Conservation (phyloP, 2,329 filamentous ascomycete species). For the Pseudohalonectria lignicola region DNA sequence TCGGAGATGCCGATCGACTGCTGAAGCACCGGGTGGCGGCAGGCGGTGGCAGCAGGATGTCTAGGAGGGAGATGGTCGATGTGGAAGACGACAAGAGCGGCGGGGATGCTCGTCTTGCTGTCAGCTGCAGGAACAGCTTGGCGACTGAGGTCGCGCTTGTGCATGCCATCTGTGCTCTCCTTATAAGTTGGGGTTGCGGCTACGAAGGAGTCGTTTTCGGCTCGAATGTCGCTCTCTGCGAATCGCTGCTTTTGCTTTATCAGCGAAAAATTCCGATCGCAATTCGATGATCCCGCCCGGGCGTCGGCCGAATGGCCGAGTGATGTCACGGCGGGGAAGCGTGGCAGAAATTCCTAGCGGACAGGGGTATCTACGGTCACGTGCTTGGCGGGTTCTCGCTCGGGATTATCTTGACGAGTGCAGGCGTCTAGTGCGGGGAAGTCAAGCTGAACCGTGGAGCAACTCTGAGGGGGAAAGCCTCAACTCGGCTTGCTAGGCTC, state of each 20-base stretch:
- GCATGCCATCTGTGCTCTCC: constrained; percentile 4
- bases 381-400: not conserved
- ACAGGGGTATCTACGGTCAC: not conserved
- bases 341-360: not conserved
- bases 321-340: constrained; percentile 2
- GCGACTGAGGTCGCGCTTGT: constrained; percentile 14
- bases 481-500: too few relatives aligned
- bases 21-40: not conserved
- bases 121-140: constrained; percentile 18
- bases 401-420: not conserved
- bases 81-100: constrained; percentile 4
- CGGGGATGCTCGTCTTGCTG: not conserved
- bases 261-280: not conserved
- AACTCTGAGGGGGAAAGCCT: too few relatives aligned
- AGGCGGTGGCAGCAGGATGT: constrained; percentile 26
- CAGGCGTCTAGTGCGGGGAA: too few relatives aligned
- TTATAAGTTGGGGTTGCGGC: too few relatives aligned
- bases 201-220: not conserved
- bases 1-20: too few relatives aligned
- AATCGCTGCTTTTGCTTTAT: not conserved
- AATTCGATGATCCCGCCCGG: too few relatives aligned
- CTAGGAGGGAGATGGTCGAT: constrained; percentile 19
- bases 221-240: not conserved
- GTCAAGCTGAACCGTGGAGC: too few relatives aligned
- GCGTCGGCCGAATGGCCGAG: too few relatives aligned